A percentile compares a stretch with the other conserved stretches of the same genome.
phyloP scores from a whole-genome alignment of 2,329 filamentous ascomycete genomes.

The Alternaria consortialis region DNA sequence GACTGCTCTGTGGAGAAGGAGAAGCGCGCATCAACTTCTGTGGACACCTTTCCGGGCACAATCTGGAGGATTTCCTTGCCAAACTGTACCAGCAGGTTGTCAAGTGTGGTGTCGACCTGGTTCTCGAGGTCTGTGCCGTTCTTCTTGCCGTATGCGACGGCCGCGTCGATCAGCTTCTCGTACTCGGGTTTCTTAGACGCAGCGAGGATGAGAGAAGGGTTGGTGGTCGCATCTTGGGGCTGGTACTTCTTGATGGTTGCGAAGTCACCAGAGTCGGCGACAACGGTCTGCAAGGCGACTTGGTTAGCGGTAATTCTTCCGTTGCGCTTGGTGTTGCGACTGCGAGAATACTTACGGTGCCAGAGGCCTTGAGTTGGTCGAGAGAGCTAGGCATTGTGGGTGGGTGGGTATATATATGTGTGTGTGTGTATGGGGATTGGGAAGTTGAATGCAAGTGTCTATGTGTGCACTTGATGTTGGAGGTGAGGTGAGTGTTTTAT shows the following conservation, averaged over 20 bases:
- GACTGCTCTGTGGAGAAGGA: constrained; percentile 95
- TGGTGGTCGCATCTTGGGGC: constrained; percentile 99
- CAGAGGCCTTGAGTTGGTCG: constrained; percentile 94
- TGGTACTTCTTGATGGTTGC: constrained; percentile 98
- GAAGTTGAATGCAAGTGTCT: not conserved
- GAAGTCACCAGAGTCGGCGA: constrained; percentile 90
- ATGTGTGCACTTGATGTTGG: constrained; percentile 12
- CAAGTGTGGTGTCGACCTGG: constrained; percentile 89
- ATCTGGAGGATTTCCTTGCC: constrained; percentile 97
- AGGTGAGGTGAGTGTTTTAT: constrained; percentile 10
- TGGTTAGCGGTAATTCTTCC: constrained; percentile 17
- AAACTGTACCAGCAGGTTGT: constrained; percentile 96
- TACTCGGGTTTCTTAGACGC: constrained; percentile 99
- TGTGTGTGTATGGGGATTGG: constrained; percentile 25
- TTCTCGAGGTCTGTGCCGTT: constrained; percentile 73
- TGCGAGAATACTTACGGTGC: constrained; percentile 77
- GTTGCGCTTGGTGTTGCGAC: constrained; percentile 14
- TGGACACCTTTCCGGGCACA: constrained; percentile 97
- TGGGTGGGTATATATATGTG: constrained; percentile 16
- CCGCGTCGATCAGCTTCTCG: constrained; percentile 86
- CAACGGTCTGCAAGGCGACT: constrained; percentile 74
- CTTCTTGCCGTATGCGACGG: constrained; percentile 85
- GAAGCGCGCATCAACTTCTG: constrained; percentile 94
- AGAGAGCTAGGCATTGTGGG: constrained; percentile 82
- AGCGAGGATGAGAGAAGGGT: constrained; percentile 97